phyloP scores from a whole-genome alignment of 78 protist genomes.

The Dictyostelium brefeldianum region DNA sequence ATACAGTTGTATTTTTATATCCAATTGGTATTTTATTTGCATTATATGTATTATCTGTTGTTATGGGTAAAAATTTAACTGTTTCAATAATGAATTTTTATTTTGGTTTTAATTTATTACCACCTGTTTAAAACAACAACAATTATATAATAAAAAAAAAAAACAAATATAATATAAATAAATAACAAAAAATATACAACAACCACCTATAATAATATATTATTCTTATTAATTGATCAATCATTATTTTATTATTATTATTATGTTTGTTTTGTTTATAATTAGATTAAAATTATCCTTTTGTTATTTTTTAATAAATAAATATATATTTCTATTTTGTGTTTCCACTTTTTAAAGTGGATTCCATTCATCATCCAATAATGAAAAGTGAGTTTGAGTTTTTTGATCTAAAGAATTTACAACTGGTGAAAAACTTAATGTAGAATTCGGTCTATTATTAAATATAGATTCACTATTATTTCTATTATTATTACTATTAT shows the following conservation, averaged over 20 bases:
- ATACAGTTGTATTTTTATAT: slow-evolving; percentile 77
- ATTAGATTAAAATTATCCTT: background rate
- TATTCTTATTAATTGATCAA: too few relatives aligned
- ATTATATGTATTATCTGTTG: slow-evolving; percentile 10
- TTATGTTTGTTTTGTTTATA: too few relatives aligned
- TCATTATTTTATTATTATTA: too few relatives aligned
- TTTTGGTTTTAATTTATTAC: slow-evolving; percentile 30
- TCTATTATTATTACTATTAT: background rate
- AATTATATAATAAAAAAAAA: background rate
- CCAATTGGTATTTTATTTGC: slow-evolving; percentile 76
- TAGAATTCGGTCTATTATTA: slow-evolving; percentile 36
- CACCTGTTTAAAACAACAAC: background rate
- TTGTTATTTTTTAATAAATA: background rate
- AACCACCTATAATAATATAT: background rate
- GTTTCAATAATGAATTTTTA: slow-evolving; percentile 46
- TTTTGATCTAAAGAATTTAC: slow-evolving; percentile 47
- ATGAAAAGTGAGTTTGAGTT: slow-evolving; percentile 37
- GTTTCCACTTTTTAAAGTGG: slow-evolving; percentile 53
- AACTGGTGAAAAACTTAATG: slow-evolving; percentile 51
- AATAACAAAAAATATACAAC: background rate
- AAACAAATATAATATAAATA: background rate
- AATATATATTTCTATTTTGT: background rate
- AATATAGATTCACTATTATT: background rate
- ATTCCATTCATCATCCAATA: slow-evolving; percentile 59
- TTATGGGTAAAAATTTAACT: slow-evolving; percentile 69